These are phyloP conservation scores for Aspergillus clavatus DNA, from an alignment of 2,329 filamentous ascomycete species.

Conservation along the genomic window DNA sequence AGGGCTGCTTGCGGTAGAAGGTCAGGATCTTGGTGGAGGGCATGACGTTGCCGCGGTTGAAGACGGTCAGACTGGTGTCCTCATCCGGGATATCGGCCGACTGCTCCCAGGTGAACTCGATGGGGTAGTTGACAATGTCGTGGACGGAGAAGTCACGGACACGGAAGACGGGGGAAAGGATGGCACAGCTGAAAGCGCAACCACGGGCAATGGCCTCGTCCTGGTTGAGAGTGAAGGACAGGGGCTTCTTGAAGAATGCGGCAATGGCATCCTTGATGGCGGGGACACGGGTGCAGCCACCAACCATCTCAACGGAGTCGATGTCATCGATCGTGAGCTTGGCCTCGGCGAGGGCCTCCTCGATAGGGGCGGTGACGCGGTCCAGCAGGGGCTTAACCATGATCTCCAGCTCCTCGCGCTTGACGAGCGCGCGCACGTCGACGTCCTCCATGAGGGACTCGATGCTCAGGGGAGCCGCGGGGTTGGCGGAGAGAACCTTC, in stretches of 20 bases:
- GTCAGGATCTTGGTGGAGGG: constrained; percentile 98
- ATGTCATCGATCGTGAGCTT: constrained; percentile 90
- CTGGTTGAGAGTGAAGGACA: constrained; percentile 96
- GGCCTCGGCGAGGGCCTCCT: constrained; percentile 90
- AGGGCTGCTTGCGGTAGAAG: constrained; percentile 97
- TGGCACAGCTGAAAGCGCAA: constrained; percentile 95
- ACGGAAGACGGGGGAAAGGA: constrained; percentile 94
- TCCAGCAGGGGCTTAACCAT: constrained; percentile 79
- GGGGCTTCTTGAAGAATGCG: constrained; percentile 82
- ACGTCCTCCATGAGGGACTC: constrained; percentile 98
- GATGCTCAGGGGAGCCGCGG: constrained; percentile 86
- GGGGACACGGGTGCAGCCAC: constrained; percentile 90
- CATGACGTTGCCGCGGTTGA: constrained; percentile 94
- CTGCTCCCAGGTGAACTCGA: constrained; percentile 99
- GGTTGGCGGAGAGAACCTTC: constrained; percentile 96
- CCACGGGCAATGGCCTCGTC: constrained; percentile 95
- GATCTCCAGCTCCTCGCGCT: constrained; percentile 88
- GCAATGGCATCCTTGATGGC: constrained; percentile 85
- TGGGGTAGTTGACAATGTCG: constrained; percentile 96
- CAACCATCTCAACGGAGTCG: constrained; percentile 86
- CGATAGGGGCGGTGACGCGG: constrained; percentile 67
- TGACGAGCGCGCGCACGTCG: constrained; percentile 83
- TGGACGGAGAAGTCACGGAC: constrained; percentile 97
- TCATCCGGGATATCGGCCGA: constrained; percentile 96
- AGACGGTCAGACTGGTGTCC: constrained; percentile 94